These are phyloP conservation scores for Aspergillus alliaceus DNA, from an alignment of 2,329 filamentous ascomycete species.

Conservation along the genomic window DNA sequence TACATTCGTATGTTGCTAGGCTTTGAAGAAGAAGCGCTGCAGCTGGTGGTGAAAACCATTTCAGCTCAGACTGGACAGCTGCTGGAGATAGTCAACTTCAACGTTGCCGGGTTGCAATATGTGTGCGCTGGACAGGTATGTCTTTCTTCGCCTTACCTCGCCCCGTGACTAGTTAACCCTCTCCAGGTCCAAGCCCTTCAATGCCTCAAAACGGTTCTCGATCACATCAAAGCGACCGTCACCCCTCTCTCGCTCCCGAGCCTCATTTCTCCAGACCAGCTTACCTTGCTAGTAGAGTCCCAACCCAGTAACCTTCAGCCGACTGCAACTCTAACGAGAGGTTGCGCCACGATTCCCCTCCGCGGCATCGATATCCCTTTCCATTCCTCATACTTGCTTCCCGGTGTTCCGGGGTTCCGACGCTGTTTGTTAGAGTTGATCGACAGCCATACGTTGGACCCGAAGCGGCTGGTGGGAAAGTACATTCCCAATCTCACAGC, in stretches of 20 bases:
- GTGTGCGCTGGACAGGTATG: constrained; percentile 64
- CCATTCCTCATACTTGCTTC: constrained; percentile 87
- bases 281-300: neutral
- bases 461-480: constrained; percentile 93
- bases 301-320: neutral
- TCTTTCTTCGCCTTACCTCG: constrained; percentile 43
- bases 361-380: constrained; percentile 98
- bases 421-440: constrained; percentile 99
- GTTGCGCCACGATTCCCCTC: constrained; percentile 94
- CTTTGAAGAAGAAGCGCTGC: constrained; percentile 95
- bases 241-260: constrained; percentile 59
- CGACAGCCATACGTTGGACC: constrained; percentile 98
- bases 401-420: constrained; percentile 94
- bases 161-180: neutral
- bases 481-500: constrained; percentile 99
- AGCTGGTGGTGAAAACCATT: constrained; percentile 96
- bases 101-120: constrained; percentile 70
- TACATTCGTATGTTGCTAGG: too few relatives aligned
- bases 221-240: constrained; percentile 53
- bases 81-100: constrained; percentile 97
- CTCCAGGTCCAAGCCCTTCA: constrained; percentile 40
- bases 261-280: neutral
- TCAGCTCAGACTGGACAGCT: constrained; percentile 92
- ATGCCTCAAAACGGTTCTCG: neutral
- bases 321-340: constrained; percentile 71